A percentile compares a stretch with the other conserved stretches of the same genome.
phyloP scores from a whole-genome alignment of 176 grass and related monocot genomes.

The Musa itinerans region DNA sequence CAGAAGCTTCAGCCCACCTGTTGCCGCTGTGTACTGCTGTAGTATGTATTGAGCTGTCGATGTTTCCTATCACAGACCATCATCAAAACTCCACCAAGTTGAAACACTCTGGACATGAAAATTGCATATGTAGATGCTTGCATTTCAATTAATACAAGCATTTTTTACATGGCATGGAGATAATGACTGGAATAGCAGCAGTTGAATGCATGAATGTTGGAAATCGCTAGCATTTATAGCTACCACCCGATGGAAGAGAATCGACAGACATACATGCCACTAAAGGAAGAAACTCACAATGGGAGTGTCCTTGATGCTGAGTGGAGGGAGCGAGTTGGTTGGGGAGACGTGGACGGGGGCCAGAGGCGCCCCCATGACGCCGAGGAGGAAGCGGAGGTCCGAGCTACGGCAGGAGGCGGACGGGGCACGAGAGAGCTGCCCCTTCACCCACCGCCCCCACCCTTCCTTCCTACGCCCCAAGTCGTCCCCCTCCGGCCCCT shows the following conservation, averaged over 20 bases:
- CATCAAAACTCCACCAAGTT: not conserved
- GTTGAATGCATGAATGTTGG: not conserved
- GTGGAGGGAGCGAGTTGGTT: too few species aligned
- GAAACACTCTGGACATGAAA: not conserved
- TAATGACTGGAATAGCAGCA: not conserved
- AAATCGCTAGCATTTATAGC: not conserved
- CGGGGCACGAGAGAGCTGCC: not conserved
- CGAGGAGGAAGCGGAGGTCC: too few species aligned
- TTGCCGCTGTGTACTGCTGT: not conserved
- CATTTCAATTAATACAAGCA: not conserved
- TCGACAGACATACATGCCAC: not conserved
- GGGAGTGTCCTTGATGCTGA: too few species aligned
- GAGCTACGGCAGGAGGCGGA: not conserved
- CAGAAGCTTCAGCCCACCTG: not conserved
- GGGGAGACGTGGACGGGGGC: too few species aligned
- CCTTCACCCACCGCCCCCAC: not conserved
- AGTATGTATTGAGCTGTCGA: constrained; percentile 1
- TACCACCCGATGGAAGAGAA: not conserved
- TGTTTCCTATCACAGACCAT: not conserved
- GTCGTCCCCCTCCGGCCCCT: not conserved
- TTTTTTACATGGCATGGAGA: not conserved
- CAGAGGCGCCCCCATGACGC: too few species aligned
- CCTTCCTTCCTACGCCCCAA: not conserved
- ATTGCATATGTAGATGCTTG: not conserved
- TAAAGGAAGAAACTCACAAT: too few species aligned